Conservation (phyloP, 2,329 filamentous ascomycete species). For the Apiospora arundinis region DNA sequence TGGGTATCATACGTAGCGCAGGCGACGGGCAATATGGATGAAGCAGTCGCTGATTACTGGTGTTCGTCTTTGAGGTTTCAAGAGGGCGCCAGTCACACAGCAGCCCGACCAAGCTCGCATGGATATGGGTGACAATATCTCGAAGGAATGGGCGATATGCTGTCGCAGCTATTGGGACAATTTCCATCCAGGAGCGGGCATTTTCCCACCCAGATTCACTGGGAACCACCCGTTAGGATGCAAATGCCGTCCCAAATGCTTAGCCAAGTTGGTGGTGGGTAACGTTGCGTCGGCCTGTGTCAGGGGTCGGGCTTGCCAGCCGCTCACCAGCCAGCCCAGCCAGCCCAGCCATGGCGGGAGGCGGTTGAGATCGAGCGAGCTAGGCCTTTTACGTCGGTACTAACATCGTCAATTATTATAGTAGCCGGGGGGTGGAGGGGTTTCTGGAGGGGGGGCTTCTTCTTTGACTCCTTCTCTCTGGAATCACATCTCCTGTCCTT, state of each 20-base stretch:
- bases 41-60: not conserved
- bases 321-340: not conserved
- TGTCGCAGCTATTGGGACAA: conserved; percentile 6
- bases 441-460: no score
- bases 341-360: not conserved
- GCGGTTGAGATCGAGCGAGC: conserved; percentile 10
- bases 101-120: not conserved
- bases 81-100: not conserved
- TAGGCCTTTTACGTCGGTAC: not conserved
- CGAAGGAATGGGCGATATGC: not conserved
- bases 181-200: not conserved
- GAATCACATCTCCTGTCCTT: not conserved
- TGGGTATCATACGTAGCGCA: not conserved
- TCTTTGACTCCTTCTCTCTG: not conserved
- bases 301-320: conserved; percentile 1
- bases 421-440: not conserved
- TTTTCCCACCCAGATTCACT: not conserved
- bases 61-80: conserved; percentile 2
- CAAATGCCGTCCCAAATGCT: conserved; percentile 2
- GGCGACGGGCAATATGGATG: not conserved
- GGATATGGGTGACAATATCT: not conserved
- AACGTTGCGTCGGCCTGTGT: not conserved
- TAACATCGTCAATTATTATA: no score
- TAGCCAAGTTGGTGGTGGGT: conserved; percentile 5
- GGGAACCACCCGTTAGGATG: conserved; percentile 4